Base-by-base conservation (phyloP, 129 eudicot species). In the Smallanthus sonchifolius region DNA sequence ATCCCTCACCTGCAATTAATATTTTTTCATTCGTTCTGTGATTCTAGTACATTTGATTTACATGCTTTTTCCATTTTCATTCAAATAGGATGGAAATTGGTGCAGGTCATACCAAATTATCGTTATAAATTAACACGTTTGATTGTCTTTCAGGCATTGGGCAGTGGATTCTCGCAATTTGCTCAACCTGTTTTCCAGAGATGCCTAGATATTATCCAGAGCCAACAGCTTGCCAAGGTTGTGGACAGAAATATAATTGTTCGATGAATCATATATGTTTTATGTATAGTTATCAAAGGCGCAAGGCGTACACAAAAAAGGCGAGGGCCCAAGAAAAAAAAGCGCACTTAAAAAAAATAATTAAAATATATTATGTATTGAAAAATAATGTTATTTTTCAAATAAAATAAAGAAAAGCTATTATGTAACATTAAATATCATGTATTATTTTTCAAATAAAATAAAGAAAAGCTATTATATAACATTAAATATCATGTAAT, bases 111-210 rank as follows among this genome's bases (percentile, higher is more conserved):
- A 57, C 37, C 64, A 19, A 15, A 37, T 65, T 4, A 40, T 62
- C 55, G 60, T 59, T 28, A 59, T 24, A 4, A 47, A 20, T 14
- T 63, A 65, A 70, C 75, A 28, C 40, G 43, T 37, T 75, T 77
- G 10, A 14, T 61, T 73, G 38, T 70, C 70, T 81, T 87, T 76
- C 92, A 93, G 98, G 96, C 98, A 64, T 79, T 93, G 79, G 98
- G 98, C 28, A 71, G 87, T 19, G 98, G 95, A 77, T 93, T 93
- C 74, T 70, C 87, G 14, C 96, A 83, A 69, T 93, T 93, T 84
- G 89, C 98, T 60, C 95, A 81, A 49, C 98, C 98, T 70, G 98
- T 93, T 66, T 93, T 83, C 78, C 98, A 87, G 86, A 93, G 98
- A 88, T 93, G 98, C 92, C 89, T 93, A 76, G 80, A 81, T 81